These are phyloP conservation scores for Plenodomus lindquistii DNA, from an alignment of 2,329 filamentous ascomycete species.

Conservation along the genomic window DNA sequence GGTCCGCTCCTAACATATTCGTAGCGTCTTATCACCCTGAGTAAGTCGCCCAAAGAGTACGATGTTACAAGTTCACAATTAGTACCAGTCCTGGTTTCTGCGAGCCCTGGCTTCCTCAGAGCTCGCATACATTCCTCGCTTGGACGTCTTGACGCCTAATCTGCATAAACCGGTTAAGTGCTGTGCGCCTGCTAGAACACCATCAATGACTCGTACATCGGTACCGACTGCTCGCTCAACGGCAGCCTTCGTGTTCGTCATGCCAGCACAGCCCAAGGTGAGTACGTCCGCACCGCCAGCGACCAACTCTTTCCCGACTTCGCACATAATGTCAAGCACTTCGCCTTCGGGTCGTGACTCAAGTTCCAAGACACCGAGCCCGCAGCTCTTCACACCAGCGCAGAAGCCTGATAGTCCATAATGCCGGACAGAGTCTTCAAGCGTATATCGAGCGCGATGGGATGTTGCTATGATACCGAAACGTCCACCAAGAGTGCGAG, in stretches of 20 bases:
- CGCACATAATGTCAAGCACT: conserved; percentile 46
- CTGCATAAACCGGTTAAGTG: conserved; percentile 52
- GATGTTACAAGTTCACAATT: too few relatives aligned
- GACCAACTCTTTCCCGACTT: conserved; percentile 47
- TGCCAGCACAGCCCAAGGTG: conserved; percentile 54
- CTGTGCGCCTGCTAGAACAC: conserved; percentile 54
- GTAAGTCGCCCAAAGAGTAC: too few relatives aligned
- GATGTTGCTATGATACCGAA: too few relatives aligned
- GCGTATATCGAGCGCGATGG: too few relatives aligned
- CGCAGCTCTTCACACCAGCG: conserved; percentile 49
- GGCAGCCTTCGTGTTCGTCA: conserved; percentile 52
- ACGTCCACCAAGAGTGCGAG: conserved; percentile 55
- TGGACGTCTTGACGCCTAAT: conserved; percentile 52
- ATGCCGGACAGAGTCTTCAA: too few relatives aligned
- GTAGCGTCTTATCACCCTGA: too few relatives aligned
- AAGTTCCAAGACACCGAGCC: conserved; percentile 52
- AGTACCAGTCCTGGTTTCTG: too few relatives aligned
- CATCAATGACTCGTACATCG: conserved; percentile 56
- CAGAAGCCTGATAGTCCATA: conserved; percentile 51
- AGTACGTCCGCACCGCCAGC: conserved; percentile 49
- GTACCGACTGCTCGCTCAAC: conserved; percentile 53
- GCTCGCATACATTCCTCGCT: conserved; percentile 50
- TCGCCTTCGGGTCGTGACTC: conserved; percentile 46
- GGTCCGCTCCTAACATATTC: too few relatives aligned
- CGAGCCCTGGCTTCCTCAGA: too few relatives aligned